Evolutionary conservation across 2,329 filamentous ascomycete species (phyloP).

Genomic region (Monosporascus cannonballus): DNA sequence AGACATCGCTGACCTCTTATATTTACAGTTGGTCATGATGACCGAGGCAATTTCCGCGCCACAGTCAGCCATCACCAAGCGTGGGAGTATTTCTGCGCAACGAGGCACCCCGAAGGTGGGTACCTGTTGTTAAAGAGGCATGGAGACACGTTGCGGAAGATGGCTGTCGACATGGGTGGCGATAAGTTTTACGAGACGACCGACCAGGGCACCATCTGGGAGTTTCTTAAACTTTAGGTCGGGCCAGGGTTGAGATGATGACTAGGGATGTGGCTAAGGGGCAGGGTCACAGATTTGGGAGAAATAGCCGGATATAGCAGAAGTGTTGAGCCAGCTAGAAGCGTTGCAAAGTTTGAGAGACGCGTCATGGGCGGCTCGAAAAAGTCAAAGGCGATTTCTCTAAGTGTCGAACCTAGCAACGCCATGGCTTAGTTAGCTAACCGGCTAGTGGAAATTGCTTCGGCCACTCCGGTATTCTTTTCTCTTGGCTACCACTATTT

Average conservation of each 20-base stretch:
- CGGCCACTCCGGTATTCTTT: too few relatives aligned
- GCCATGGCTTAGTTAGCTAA: too few relatives aligned
- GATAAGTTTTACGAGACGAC: slow-evolving; percentile 18
- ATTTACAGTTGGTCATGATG: slow-evolving; percentile 24
- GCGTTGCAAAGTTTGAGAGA: neutral
- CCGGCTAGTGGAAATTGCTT: too few relatives aligned
- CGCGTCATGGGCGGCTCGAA: neutral
- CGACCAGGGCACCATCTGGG: slow-evolving; percentile 24
- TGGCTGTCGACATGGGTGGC: slow-evolving; percentile 17
- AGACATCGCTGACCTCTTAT: too few relatives aligned
- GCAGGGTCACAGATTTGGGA: neutral
- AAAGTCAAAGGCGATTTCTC: too few relatives aligned
- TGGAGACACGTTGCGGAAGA: slow-evolving; percentile 21
- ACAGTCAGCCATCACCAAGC: slow-evolving; percentile 15
- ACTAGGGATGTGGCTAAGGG: neutral
- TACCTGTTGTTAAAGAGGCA: slow-evolving; percentile 27
- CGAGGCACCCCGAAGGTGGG: slow-evolving; percentile 24
- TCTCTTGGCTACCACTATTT: too few relatives aligned
- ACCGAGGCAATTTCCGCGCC: slow-evolving; percentile 15
- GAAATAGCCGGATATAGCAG: neutral
- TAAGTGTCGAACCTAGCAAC: too few relatives aligned
- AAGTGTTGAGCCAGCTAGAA: neutral
- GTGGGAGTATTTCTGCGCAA: slow-evolving; percentile 26
- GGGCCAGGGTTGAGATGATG: neutral
- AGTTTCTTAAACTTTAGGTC: slow-evolving; percentile 14